Evolutionary conservation across 108 stramenopile genomes (phyloP), one percentile per base, ranked within the genome.

Genomic region (Nannochloropsis salina): DNA sequence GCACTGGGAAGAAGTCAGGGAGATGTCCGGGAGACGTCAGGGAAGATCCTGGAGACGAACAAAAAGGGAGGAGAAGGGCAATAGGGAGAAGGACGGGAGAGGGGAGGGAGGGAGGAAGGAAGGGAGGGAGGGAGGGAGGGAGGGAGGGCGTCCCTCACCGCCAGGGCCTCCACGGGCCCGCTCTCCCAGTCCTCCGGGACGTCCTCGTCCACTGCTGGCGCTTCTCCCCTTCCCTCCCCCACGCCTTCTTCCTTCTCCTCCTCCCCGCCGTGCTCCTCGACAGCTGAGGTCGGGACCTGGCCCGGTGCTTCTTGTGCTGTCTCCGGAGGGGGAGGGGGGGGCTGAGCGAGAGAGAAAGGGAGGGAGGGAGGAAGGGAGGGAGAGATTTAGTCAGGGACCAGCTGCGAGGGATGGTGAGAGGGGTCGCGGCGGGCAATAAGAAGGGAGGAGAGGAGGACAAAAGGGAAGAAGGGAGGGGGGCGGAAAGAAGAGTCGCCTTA

Each of bases 211-310:
- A 43, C 43, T 43, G 82, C 31, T 9, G 47, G 47, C 12, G 47
- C 43, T 51, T 10, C 47, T 1, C 1, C 47, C 15, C 12, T 21
- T 22, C 9, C 80, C 15, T 10, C 47, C 15, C 47, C 47, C 15
- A 15, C 80, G 9, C 9, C 80, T 81, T 81, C 80, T 43, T 83
- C 83, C 43, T 1, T 42, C 1, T 83, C 83, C 42, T 83, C 83
- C 83, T 83, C 42, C 83, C 47, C 47, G 12, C 47, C 31, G 31
- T 31, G 31, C 31, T 31, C 31, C 31, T 31, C 1, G 31, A 31
- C 31, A 31, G 31, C 31, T 31, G 31, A 31, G 31, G 31, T 1
- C 31, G 31, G 31, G 31, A 31, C 31, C 31, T 31, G 31, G 31
- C 31, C 0, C 31, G 31, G 31, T 31, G 31, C 31, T 31, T 31